Percentiles rank a stretch among this genome's conserved stretches.
These are phyloP conservation scores for Geranium incanum DNA, from an alignment of 441 rosid species.

Conservation along the genomic window DNA sequence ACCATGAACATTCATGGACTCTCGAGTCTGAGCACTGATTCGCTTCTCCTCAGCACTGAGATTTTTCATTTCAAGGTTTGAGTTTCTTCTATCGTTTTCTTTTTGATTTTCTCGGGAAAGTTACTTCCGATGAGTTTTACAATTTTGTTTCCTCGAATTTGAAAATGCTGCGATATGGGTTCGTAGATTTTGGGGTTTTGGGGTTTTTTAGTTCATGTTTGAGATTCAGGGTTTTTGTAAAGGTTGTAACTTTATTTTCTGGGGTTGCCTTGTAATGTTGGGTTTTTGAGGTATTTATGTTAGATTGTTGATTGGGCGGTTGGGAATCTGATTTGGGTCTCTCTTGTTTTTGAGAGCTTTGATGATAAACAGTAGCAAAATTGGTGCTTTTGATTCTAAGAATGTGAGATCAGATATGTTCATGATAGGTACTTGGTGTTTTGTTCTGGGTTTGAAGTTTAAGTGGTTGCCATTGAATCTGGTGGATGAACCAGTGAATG, in stretches of 20 bases:
- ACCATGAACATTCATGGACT: background rate
- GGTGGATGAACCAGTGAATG: background rate
- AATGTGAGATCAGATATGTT: background rate
- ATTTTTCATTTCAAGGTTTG: background rate
- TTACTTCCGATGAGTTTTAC: background rate
- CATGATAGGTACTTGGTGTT: background rate
- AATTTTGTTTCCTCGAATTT: background rate
- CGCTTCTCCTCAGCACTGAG: constrained; percentile 1
- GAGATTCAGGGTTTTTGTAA: background rate
- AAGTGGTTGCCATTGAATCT: background rate
- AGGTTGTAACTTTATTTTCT: background rate
- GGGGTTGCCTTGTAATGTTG: background rate
- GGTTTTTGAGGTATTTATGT: background rate
- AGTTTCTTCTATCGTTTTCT: background rate
- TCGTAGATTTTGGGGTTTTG: background rate
- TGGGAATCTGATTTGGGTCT: constrained; percentile 6
- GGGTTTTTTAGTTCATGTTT: background rate
- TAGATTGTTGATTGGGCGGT: background rate
- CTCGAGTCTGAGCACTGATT: background rate
- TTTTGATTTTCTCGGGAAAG: background rate
- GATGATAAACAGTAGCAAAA: background rate
- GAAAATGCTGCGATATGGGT: constrained; percentile 1
- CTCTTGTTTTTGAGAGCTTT: background rate
- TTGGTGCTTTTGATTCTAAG: background rate
- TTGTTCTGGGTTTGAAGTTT: background rate